Base-by-base conservation (phyloP, 345 rosid genomes). In the Euphorbia lathyris region DNA sequence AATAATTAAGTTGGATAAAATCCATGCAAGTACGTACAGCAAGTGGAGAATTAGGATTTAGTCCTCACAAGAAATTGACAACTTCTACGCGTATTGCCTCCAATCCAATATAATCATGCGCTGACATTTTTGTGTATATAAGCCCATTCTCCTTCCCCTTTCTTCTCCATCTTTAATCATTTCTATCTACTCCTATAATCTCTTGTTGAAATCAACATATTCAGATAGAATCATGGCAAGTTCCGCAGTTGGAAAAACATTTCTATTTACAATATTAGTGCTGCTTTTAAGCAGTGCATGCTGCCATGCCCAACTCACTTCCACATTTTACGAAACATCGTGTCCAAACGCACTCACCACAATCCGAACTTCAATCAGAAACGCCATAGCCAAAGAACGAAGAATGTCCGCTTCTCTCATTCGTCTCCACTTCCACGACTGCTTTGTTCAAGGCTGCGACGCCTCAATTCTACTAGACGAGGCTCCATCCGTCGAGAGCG, bases 381-480 rank as follows among this genome's bases (percentile, higher is more conserved):
- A 0, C 9, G 30, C 74, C 0, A 63, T 71, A 7, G 68, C 74
- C 0, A 17, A 30, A 38, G 74, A 71, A 0, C 40, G 43, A 16
- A 62, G 74, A 63, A 71, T 71, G 74, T 62, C 74, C 2, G 74
- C 63, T n/a, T 71, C 74, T 63, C 74, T 52, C 20, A 62, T 71
- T 14, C 67, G 73, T 9, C 55, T 60, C 0, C 73, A 70, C 13
- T 70, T 70, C 14, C 59, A 59, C 9, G 61, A 71, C 25, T 71
- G 68, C 61, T 71, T 71, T 14, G 68, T 72, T 14, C 56, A 72
- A 52, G 68, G 75, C 9, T 76, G 75, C 14, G 79, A 64, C 9
- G 67, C 36, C 13, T 64, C 67, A 0, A 26, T 64, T 3, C 43
- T 64, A 1, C 67, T 64, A 0, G 36, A 64, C 5, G 55, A 64